A percentile compares a stretch with the other conserved stretches of the same genome.
Evolutionary conservation across 352 stramenopile genomes (phyloP).

Genomic region (Elongisporangium senticosum): DNA sequence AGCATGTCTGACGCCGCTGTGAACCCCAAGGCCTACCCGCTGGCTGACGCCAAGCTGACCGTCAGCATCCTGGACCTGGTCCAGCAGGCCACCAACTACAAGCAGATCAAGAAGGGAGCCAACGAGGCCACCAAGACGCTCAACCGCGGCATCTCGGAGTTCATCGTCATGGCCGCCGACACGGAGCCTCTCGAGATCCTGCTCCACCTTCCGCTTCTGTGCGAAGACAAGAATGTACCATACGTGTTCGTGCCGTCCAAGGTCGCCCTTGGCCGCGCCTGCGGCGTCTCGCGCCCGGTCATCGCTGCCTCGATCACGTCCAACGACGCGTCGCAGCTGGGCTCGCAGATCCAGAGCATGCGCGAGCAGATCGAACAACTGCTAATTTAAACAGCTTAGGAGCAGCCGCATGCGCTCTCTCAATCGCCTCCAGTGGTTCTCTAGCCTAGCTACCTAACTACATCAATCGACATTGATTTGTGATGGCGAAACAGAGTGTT

Average conservation of each 20-base stretch:
- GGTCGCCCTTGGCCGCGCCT: conserved; percentile 97
- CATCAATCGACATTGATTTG: too few relatives aligned
- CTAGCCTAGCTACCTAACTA: too few relatives aligned
- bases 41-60: conserved; percentile 97
- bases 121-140: conserved; percentile 99
- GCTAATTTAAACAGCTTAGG: conserved; percentile 93
- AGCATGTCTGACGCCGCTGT: conserved; percentile 75
- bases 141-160: conserved; percentile 99
- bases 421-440: too few relatives aligned
- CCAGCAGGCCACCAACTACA: conserved; percentile 99
- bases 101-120: conserved; percentile 99
- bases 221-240: conserved; percentile 97
- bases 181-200: conserved; percentile 99
- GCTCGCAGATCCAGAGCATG: conserved; percentile 98
- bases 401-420: too few relatives aligned
- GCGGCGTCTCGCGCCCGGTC: conserved; percentile 98
- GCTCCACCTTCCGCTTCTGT: conserved; percentile 98
- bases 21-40: conserved; percentile 96
- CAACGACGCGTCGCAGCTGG: conserved; percentile 99
- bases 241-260: conserved; percentile 95
- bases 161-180: conserved; percentile 99
- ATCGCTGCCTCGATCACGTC: conserved; percentile 98
- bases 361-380: conserved; percentile 99
- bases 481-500: too few relatives aligned
- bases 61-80: conserved; percentile 99